Conservation (phyloP, 345 rosid species). For the Eucalyptus regnans region DNA sequence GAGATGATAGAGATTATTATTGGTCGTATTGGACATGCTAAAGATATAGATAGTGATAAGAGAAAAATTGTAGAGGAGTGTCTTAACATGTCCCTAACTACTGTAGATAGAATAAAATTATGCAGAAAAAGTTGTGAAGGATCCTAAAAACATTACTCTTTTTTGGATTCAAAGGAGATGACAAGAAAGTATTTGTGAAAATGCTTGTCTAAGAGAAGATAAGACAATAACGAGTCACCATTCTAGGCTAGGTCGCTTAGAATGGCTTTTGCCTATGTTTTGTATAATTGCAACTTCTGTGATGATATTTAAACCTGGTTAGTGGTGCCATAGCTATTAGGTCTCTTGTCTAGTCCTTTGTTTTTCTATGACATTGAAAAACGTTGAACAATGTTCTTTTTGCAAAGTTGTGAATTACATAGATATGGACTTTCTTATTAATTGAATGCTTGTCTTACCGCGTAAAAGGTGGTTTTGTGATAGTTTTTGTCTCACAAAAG, state of each 20-base stretch:
- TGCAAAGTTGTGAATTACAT: neutral
- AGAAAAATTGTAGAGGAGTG: neutral
- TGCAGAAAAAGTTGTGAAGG: neutral
- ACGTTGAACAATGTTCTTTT: neutral
- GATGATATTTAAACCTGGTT: neutral
- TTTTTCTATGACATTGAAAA: neutral
- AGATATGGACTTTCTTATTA: neutral
- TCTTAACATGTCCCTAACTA: neutral
- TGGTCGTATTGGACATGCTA: neutral
- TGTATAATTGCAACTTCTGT: neutral
- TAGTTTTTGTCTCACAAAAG: neutral
- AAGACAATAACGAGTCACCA: neutral
- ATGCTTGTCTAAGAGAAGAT: neutral
- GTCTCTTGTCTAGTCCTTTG: neutral
- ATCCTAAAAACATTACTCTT: neutral
- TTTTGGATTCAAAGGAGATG: neutral
- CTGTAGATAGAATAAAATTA: neutral
- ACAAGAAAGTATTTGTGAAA: neutral
- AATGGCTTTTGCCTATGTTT: too few species aligned
- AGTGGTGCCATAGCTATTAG: neutral
- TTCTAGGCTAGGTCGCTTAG: neutral
- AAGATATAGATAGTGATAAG: neutral
- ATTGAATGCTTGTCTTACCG: neutral
- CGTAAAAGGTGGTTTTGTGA: neutral
- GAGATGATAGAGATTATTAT: too few species aligned